phyloP scores from a whole-genome alignment of 805 yeast species.

The Ogataea methanolica region DNA sequence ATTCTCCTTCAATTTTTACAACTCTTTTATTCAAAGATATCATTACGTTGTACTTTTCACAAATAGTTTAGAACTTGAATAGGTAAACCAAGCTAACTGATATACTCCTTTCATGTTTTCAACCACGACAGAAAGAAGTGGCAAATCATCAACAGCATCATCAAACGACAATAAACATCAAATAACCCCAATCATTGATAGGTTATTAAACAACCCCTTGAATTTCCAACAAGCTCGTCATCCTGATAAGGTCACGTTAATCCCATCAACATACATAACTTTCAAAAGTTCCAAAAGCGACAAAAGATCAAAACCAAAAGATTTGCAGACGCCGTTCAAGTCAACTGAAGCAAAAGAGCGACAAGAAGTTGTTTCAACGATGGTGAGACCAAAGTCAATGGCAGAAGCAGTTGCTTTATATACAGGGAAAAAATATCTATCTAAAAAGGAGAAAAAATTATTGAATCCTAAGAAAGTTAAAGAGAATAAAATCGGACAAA shows the following conservation, averaged over 20 bases:
- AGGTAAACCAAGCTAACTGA: too few species aligned
- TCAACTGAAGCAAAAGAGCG: not conserved
- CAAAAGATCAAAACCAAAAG: not conserved
- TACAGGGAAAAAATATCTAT: constrained; percentile 49
- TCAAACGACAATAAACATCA: constrained; percentile 1
- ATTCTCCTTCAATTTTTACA: too few species aligned
- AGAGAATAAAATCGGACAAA: not conserved
- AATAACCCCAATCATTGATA: constrained; percentile 53
- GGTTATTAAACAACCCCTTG: constrained; percentile 57
- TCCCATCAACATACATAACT: constrained; percentile 44
- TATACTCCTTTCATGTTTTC: not conserved
- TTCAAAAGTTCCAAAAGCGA: constrained; percentile 28
- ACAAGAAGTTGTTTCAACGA: constrained; percentile 6
- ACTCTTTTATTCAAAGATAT: too few species aligned
- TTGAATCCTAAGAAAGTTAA: constrained; percentile 20
- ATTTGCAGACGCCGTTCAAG: not conserved
- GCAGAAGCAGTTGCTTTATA: constrained; percentile 58
- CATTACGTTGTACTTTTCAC: too few species aligned
- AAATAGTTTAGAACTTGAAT: too few species aligned
- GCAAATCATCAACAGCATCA: not conserved
- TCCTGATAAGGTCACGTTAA: constrained; percentile 43
- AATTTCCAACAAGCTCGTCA: constrained; percentile 57
- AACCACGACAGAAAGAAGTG: not conserved
- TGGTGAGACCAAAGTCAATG: constrained; percentile 40
- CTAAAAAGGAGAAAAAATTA: constrained; percentile 39